These are phyloP conservation scores for Aspergillus nanangensis DNA, from an alignment of 495 filamentous ascomycete genomes.

Conservation along the genomic window DNA sequence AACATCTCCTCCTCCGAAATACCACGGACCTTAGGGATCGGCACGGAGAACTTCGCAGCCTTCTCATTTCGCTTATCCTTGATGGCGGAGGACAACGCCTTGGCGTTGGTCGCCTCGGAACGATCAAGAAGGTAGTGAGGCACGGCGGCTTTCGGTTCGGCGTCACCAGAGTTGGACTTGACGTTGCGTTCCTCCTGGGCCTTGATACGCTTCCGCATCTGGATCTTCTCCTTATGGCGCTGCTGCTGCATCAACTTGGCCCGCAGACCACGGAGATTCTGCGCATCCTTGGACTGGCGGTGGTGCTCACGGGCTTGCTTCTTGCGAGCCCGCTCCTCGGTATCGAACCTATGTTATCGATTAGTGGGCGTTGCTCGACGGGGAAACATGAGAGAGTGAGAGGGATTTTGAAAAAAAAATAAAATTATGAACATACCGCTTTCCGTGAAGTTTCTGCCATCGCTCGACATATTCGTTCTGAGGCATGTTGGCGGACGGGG, in stretches of 20 bases:
- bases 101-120: conserved; percentile 78
- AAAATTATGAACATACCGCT: conserved; percentile 33
- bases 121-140: conserved; percentile 90
- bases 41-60: conserved; percentile 93
- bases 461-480: conserved; percentile 96
- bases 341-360: conserved; percentile 70
- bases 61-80: conserved; percentile 90
- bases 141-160: conserved; percentile 68
- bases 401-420: background rate
- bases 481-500: conserved; percentile 50
- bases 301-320: conserved; percentile 81
- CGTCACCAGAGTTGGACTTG: conserved; percentile 76
- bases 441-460: conserved; percentile 76
- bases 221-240: conserved; percentile 95
- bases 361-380: no score
- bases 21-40: conserved; percentile 88
- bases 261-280: conserved; percentile 84
- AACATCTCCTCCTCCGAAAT: conserved; percentile 98
- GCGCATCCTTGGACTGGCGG: conserved; percentile 78
- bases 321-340: conserved; percentile 90
- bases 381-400: background rate
- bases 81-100: conserved; percentile 77
- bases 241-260: conserved; percentile 95
- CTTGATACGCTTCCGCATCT: conserved; percentile 96
- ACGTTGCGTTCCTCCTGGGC: conserved; percentile 92